A percentile compares a stretch with the other conserved stretches of the same genome.
phyloP scores from a whole-genome alignment of 2,329 filamentous ascomycete species.

The Colletotrichum lupini region DNA sequence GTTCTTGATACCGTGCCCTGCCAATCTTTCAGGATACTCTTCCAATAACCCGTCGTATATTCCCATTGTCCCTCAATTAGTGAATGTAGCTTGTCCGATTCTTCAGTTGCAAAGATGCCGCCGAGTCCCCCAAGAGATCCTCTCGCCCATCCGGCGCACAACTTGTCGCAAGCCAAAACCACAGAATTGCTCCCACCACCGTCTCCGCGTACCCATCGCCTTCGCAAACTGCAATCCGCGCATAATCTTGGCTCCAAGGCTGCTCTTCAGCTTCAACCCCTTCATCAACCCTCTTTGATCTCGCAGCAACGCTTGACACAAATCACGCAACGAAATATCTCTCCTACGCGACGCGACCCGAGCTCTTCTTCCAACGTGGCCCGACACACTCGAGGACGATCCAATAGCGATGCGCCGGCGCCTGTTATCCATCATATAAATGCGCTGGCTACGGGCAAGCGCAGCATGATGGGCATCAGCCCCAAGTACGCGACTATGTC shows the following conservation, averaged over 20 bases:
- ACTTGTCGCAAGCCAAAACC: slow-evolving; percentile 40
- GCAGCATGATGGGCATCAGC: slow-evolving; percentile 45
- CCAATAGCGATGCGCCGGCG: slow-evolving; percentile 77
- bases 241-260: slow-evolving; percentile 72
- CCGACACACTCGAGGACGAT: slow-evolving; percentile 69
- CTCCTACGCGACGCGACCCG: slow-evolving; percentile 34
- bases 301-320: slow-evolving; percentile 70
- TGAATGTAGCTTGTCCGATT: slow-evolving; percentile 15
- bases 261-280: slow-evolving; percentile 46
- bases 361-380: slow-evolving; percentile 41
- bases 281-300: slow-evolving; percentile 61
- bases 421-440: slow-evolving; percentile 50
- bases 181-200: slow-evolving; percentile 65
- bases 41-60: background rate
- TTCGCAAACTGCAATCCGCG: slow-evolving; percentile 81
- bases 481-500: slow-evolving; percentile 65
- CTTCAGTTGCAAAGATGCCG: slow-evolving; percentile 37
- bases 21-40: slow-evolving; percentile 9
- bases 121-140: slow-evolving; percentile 45
- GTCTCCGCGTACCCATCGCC: slow-evolving; percentile 73
- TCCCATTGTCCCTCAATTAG: slow-evolving; percentile 7
- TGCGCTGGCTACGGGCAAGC: slow-evolving; percentile 48
- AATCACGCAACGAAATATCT: slow-evolving; percentile 52
- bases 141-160: slow-evolving; percentile 40
- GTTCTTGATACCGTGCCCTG: background rate